Conservation (phyloP, 2,329 filamentous ascomycete species). For the Claviceps arundinis region DNA sequence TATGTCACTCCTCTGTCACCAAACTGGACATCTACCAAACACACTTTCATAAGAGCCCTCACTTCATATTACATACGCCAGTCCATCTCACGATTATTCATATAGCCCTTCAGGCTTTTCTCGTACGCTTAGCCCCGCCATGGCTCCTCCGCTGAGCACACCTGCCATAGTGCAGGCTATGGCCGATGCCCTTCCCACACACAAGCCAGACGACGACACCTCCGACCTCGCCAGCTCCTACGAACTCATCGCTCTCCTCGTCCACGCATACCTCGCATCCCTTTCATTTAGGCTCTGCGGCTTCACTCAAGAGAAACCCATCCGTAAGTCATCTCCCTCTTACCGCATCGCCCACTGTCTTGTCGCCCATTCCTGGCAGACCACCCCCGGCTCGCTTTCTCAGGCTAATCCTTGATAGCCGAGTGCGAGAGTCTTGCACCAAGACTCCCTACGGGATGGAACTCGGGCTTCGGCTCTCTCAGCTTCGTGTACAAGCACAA, state of each 20-base stretch:
- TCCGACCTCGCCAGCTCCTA: conserved; percentile 57
- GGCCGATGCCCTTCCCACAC: conserved; percentile 46
- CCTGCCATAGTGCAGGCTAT: conserved; percentile 38
- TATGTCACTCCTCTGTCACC: too few relatives aligned
- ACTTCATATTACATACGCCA: too few relatives aligned
- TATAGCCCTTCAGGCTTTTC: too few relatives aligned
- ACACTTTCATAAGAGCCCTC: too few relatives aligned
- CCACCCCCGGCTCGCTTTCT: neutral
- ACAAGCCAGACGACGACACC: conserved; percentile 36
- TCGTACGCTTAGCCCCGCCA: neutral
- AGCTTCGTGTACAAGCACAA: conserved; percentile 78
- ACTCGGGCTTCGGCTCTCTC: conserved; percentile 54
- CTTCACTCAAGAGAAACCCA: conserved; percentile 68
- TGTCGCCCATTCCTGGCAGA: too few relatives aligned
- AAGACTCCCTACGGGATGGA: conserved; percentile 67
- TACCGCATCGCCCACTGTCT: neutral
- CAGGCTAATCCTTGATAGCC: conserved; percentile 6
- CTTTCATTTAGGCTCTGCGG: conserved; percentile 72
- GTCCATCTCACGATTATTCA: too few relatives aligned
- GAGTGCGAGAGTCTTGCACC: conserved; percentile 44
- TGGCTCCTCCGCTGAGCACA: conserved; percentile 12
- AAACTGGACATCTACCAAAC: too few relatives aligned
- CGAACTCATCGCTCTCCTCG: conserved; percentile 72
- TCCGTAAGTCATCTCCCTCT: conserved; percentile 35
- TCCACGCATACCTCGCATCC: conserved; percentile 70